Base-by-base conservation (phyloP, 768 basidiomycete species). In the Tylopilus sp. region DNA sequence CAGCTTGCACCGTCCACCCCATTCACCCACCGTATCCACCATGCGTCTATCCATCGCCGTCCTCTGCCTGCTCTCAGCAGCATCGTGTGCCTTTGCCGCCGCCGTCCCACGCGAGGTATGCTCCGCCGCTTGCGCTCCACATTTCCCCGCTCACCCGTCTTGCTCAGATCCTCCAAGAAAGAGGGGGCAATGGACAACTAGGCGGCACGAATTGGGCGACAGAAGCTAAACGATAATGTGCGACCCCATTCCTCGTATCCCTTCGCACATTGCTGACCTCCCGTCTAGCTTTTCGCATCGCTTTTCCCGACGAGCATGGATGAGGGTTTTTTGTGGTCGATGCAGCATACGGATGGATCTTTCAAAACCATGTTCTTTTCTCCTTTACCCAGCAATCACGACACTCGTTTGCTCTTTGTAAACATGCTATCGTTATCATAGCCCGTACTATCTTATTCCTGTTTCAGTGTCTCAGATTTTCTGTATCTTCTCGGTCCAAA, bases 11-110 rank as follows among this genome's bases (percentile, higher is more conserved):
- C n/a, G n/a, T n/a, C n/a, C n/a, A n/a, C n/a, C n/a, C n/a, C n/a
- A n/a, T n/a, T n/a, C n/a, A n/a, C n/a, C n/a, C n/a, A n/a, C n/a
- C n/a, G n/a, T n/a, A 16, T 16, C 19, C 25, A 30, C 21, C 43
- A 66, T 66, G 65, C 65, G 63, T 41, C 8, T 60, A 4, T 50
- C 47, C 3, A 1, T 44, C 33, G 31, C 55, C 16, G 4, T 57
- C 43, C 6, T 57, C 17, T 26, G 51, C 10, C 2, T 62, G 41
- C 56, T 66, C 54, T 57, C 65, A 0, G 48, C 55, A 5, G 43
- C 44, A 0, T 57, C 55, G 0, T 53, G 45, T 29, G 48, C 34
- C n/a, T 28, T 62, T 16, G 53, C 60, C n/a, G 47, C 28, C 5
- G 48, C 52, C 26, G 28, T 66, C n/a, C 56, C 63, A 12, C 0